Evolutionary conservation across 129 eudicot genomes (phyloP).

Genomic region (Ambrosia artemisiifolia): DNA sequence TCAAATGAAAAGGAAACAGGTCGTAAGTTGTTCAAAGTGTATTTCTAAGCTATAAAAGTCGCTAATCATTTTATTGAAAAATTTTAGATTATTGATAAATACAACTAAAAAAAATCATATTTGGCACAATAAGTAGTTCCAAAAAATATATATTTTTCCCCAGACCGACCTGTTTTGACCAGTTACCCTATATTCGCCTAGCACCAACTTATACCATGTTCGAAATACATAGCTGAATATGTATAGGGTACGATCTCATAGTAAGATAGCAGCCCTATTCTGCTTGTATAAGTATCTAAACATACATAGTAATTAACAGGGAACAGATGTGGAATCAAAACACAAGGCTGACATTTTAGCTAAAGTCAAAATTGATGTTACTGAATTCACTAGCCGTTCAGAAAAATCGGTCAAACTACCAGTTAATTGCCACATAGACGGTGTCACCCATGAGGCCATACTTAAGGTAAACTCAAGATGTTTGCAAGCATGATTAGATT

Average conservation of each 20-base stretch:
- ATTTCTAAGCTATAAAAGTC: slow-evolving; percentile 3
- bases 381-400: slow-evolving; percentile 26
- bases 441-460: slow-evolving; percentile 34
- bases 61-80: not conserved
- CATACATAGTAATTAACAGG: slow-evolving; percentile 38
- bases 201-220: not conserved
- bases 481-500: slow-evolving; percentile 11
- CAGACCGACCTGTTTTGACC: not conserved
- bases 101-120: too few relatives aligned
- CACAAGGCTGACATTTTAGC: slow-evolving; percentile 34
- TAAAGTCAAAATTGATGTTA: slow-evolving; percentile 34
- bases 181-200: slow-evolving; percentile 1
- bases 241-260: not conserved
- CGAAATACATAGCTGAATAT: not conserved
- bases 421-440: slow-evolving; percentile 35
- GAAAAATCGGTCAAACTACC: slow-evolving; percentile 47
- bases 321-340: slow-evolving; percentile 29
- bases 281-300: slow-evolving; percentile 20
- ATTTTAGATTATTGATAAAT: not conserved
- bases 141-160: not conserved
- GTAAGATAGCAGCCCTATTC: slow-evolving; percentile 16
- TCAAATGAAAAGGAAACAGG: not conserved
- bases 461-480: slow-evolving; percentile 30
- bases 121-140: not conserved
- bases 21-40: not conserved